A percentile compares a stretch with the other conserved stretches of the same genome.
Evolutionary conservation across 2,329 filamentous ascomycete genomes (phyloP).

Genomic region (Coleophoma eucalyptorum): DNA sequence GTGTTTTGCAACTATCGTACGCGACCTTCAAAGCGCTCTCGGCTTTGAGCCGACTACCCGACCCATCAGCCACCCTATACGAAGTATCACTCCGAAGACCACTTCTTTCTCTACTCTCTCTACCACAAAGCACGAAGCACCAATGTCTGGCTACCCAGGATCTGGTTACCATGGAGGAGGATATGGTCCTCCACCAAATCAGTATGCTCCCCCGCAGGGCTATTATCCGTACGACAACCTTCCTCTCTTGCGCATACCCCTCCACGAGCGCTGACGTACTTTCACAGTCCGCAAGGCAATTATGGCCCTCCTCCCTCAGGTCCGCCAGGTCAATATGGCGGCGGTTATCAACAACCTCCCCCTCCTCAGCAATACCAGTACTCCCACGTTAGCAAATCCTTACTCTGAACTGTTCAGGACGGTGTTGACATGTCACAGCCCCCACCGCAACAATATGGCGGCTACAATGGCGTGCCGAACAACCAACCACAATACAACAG

Average conservation of each 20-base stretch:
- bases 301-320: slow-evolving; percentile 27
- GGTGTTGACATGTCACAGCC: slow-evolving; percentile 13
- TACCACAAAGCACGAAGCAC: neutral
- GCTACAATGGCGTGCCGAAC: slow-evolving; percentile 28
- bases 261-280: slow-evolving; percentile 19
- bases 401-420: no score
- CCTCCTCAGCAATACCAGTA: slow-evolving; percentile 38
- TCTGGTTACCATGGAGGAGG: slow-evolving; percentile 47
- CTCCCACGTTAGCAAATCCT: slow-evolving; percentile 18
- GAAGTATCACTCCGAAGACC: no score
- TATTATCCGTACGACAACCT: slow-evolving; percentile 45
- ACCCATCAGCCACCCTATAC: no score
- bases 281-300: slow-evolving; percentile 18
- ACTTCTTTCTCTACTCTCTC: neutral
- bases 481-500: slow-evolving; percentile 43
- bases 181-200: slow-evolving; percentile 37
- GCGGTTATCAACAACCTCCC: slow-evolving; percentile 42
- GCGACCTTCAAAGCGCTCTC: slow-evolving; percentile 6
- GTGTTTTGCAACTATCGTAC: slow-evolving; percentile 1
- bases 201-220: slow-evolving; percentile 33
- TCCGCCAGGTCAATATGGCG: slow-evolving; percentile 32
- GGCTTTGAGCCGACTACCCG: slow-evolving; percentile 11
- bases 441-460: slow-evolving; percentile 45
- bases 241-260: slow-evolving; percentile 18
- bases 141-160: slow-evolving; percentile 62